Evolutionary conservation across 108 stramenopile genomes (phyloP), one percentile per base, ranked within the genome.

Genomic region (Nitzschia putrida): DNA sequence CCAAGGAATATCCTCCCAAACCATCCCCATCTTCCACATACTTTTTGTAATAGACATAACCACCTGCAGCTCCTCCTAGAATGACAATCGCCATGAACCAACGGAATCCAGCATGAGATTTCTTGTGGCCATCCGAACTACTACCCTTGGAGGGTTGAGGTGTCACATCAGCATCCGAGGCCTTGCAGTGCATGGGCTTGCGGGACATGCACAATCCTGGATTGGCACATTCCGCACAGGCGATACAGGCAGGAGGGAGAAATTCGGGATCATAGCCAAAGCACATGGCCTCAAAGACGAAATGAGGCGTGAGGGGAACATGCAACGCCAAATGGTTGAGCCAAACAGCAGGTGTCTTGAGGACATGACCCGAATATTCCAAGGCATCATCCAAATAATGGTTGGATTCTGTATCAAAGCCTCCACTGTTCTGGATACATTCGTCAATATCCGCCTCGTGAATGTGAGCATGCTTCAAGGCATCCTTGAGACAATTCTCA

Each of bases 351-450:
- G 92, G 92, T 6, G 85, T 55, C 29, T 87, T 71, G 64, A 90
- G 72, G 20, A 90, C 81, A 20, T 24, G 42, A 2, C 14, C 16
- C 8, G 89, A 87, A 13, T 50, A 57, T 47, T 80, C 64, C 29
- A 95, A 65, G 54, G 91, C 88, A 16, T 68, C 39, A 53, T 91
- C 81, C 64, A 97, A 73, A 11, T 93, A 51, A 8, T 53, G 34
- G 71, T 97, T 97, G 8, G 21, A 40, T 61, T 92, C 88, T 12
- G 13, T 71, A 26, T 61, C 79, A 39, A 75, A 49, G 39, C 92
- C 92, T 3, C 97, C 97, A 43, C 82, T 79, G 38, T 93, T 91
- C 21, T 57, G 57, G 89, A 98, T 96, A 76, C 97, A 98, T 22
- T 68, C 67, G 13, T 95, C 88, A 57, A 98, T 85, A 24, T 55